Evolutionary conservation across 2,329 filamentous ascomycete species (phyloP).

Genomic region (Juglanconis sp.): DNA sequence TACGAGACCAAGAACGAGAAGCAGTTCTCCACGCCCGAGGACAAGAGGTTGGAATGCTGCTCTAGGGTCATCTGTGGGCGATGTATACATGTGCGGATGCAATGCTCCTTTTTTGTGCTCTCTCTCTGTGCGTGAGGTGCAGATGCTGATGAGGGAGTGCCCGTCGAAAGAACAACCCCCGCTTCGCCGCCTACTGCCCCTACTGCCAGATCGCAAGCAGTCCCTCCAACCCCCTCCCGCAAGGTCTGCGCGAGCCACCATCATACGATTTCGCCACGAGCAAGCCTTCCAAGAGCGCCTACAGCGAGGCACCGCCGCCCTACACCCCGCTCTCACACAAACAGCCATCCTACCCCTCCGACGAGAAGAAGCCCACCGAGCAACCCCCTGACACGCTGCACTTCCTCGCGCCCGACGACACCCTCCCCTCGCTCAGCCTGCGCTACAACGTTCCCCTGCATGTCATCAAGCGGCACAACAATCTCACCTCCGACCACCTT

Average conservation of each 20-base stretch:
- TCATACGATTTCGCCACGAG: conserved; percentile 49
- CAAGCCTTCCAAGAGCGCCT: conserved; percentile 20
- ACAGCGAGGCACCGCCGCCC: conserved; percentile 17
- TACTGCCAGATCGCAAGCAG: conserved; percentile 71
- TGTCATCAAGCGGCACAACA: conserved; percentile 64
- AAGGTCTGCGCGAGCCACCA: conserved; percentile 66
- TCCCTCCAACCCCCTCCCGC: conserved; percentile 53
- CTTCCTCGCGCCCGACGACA: conserved; percentile 72
- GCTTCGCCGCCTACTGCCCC: conserved; percentile 66
- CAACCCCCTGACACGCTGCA: conserved; percentile 66
- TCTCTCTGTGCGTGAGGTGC: background rate
- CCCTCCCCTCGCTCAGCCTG: conserved; percentile 64
- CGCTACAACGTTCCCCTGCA: conserved; percentile 66
- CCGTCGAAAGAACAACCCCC: conserved; percentile 53
- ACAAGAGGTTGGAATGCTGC: conserved; percentile 67
- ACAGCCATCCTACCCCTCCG: background rate
- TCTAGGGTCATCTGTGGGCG: conserved; percentile 66
- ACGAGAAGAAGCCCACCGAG: conserved; percentile 18
- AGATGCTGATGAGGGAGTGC: conserved; percentile 10
- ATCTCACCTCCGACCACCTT: conserved; percentile 68
- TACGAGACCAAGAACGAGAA: conserved; percentile 59
- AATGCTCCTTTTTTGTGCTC: background rate
- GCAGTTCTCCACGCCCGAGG: conserved; percentile 44
- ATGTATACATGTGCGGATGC: conserved; percentile 58
- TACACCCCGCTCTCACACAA: conserved; percentile 20